Evolutionary conservation across 306 rosid genomes (phyloP).

Genomic region (Acacia melanoxylon): DNA sequence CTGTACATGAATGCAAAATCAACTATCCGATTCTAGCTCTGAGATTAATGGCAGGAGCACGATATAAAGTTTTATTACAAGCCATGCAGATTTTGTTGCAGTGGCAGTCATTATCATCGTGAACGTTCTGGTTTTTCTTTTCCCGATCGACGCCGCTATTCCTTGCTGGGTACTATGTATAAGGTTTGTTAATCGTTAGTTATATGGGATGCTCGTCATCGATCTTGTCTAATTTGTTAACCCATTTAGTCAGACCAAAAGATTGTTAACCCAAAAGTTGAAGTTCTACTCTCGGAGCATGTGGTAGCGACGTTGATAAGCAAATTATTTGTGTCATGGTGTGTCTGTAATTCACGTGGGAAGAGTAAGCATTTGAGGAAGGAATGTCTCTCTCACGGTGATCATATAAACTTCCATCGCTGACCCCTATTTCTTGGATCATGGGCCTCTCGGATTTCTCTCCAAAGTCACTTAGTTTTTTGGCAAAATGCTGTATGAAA

Average conservation of each 20-base stretch:
- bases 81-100: background rate
- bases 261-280: background rate
- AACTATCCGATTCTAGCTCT: background rate
- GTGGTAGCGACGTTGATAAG: background rate
- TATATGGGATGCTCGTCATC: background rate
- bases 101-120: background rate
- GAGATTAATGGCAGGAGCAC: background rate
- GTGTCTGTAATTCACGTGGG: conserved; percentile 29
- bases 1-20: background rate
- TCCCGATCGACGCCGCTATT: background rate
- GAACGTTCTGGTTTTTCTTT: background rate
- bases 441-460: conserved; percentile 72
- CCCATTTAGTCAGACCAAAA: background rate
- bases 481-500: background rate
- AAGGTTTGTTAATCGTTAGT: background rate
- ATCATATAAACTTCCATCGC: conserved; percentile 18
- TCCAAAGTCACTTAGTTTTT: background rate
- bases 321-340: conserved; percentile 11
- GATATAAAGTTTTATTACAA: background rate
- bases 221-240: background rate
- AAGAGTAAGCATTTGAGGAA: conserved; percentile 32
- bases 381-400: conserved; percentile 58
- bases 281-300: background rate
- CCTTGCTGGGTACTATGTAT: background rate
- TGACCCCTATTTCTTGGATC: conserved; percentile 77